A percentile compares a stretch with the other conserved stretches of the same genome.
Evolutionary conservation across 768 basidiomycete species (phyloP).

Genomic region (Mycena olivaceomarginata): DNA sequence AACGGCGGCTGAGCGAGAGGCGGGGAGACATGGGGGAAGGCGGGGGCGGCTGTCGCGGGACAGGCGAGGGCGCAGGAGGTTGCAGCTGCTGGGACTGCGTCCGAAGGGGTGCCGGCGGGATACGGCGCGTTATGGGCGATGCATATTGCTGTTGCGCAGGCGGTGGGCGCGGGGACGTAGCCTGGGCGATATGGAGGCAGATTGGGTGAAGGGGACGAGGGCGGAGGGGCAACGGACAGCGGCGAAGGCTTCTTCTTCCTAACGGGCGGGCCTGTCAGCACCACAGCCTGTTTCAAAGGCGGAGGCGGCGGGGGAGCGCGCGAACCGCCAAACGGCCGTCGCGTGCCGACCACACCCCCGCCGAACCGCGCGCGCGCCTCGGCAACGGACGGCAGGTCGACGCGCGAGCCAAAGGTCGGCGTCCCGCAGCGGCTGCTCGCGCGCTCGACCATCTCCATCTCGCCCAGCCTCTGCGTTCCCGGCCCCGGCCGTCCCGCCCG

Average conservation of each 20-base stretch:
- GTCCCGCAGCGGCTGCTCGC: constrained; percentile 75
- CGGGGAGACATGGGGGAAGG: constrained; percentile 53
- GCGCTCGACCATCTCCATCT: constrained; percentile 62
- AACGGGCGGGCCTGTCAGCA: constrained; percentile 43
- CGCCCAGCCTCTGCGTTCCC: constrained; percentile 41
- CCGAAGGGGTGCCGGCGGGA: constrained; percentile 49
- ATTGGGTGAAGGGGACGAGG: constrained; percentile 43
- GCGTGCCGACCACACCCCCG: constrained; percentile 43
- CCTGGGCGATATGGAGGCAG: constrained; percentile 19
- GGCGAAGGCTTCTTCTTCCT: constrained; percentile 61
- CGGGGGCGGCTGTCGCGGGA: constrained; percentile 45
- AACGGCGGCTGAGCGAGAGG: constrained; percentile 37
- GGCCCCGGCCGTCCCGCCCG: constrained; percentile 25
- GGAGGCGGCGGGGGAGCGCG: constrained; percentile 28
- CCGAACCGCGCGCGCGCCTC: constrained; percentile 66
- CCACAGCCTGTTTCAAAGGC: constrained; percentile 48
- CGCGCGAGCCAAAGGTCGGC: constrained; percentile 77
- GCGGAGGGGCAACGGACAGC: constrained; percentile 49
- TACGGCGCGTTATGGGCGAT: constrained; percentile 45
- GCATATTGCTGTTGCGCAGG: constrained; percentile 39
- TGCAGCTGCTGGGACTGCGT: constrained; percentile 38
- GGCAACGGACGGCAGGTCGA: constrained; percentile 65
- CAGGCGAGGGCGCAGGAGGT: constrained; percentile 33
- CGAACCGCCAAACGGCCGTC: constrained; percentile 35
- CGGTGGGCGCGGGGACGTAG: constrained; percentile 33